Percentiles rank a stretch among this genome's conserved stretches.
Conservation (phyloP, 2,329 filamentous ascomycete genomes). For the Ceratocystis albifundus region DNA sequence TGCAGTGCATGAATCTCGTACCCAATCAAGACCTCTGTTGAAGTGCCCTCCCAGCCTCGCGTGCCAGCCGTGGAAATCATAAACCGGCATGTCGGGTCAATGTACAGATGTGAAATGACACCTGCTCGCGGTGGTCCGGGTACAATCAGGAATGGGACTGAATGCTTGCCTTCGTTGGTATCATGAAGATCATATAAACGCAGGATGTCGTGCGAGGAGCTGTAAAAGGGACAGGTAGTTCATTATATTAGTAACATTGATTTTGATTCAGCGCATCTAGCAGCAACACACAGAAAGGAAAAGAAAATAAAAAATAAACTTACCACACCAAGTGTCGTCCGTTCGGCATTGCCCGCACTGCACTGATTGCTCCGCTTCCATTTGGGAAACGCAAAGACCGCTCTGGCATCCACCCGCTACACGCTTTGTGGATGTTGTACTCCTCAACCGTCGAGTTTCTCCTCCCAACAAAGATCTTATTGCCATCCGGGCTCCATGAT, state of each 20-base stretch:
- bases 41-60: constrained; percentile 83
- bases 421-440: constrained; percentile 69
- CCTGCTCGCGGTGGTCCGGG: constrained; percentile 75
- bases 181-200: constrained; percentile 79
- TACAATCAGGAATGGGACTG: constrained; percentile 90
- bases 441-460: constrained; percentile 91
- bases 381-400: constrained; percentile 77
- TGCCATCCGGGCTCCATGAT: constrained; percentile 92
- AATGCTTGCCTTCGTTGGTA: constrained; percentile 53
- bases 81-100: constrained; percentile 78
- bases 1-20: constrained; percentile 61
- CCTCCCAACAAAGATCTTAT: constrained; percentile 84
- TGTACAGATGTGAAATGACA: constrained; percentile 72
- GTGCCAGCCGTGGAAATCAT: constrained; percentile 90
- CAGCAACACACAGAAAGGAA: no score
- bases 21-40: constrained; percentile 81
- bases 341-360: constrained; percentile 82
- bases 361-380: constrained; percentile 81
- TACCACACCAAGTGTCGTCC: constrained; percentile 76
- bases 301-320: no score
- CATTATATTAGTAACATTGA: no score
- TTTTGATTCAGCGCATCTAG: no score
- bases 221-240: constrained; percentile 29
- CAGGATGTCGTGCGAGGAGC: constrained; percentile 85
- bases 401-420: constrained; percentile 56